These are phyloP conservation scores for Sicyos edulis DNA, from an alignment of 306 rosid species.

Conservation along the genomic window DNA sequence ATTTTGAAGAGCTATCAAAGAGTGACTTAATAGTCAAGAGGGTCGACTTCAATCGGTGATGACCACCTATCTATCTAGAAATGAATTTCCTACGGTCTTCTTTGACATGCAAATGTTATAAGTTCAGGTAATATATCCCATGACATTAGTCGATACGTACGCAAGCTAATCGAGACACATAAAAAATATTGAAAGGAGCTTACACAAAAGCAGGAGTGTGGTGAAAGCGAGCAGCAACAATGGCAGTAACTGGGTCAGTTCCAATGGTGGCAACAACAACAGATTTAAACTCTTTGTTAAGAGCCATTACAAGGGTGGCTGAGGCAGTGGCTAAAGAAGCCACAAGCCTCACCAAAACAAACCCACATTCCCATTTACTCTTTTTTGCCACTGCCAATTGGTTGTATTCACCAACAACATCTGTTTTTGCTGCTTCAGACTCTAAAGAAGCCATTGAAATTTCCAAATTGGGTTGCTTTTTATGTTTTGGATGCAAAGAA, in stretches of 20 bases:
- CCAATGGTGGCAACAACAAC: conserved; percentile 67
- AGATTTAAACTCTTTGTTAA: conserved; percentile 60
- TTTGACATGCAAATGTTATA: too few relatives aligned
- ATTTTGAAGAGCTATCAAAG: too few relatives aligned
- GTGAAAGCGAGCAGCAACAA: conserved; percentile 53
- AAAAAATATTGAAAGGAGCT: too few relatives aligned
- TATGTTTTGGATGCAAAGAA: conserved; percentile 13
- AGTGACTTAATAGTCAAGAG: too few relatives aligned
- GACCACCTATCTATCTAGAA: too few relatives aligned
- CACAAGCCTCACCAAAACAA: conserved; percentile 46
- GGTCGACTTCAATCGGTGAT: too few relatives aligned
- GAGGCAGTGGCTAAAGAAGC: conserved; percentile 61
- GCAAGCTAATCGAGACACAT: too few relatives aligned
- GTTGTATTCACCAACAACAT: conserved; percentile 18
- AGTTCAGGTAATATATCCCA: too few relatives aligned
- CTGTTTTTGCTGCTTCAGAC: conserved; percentile 34
- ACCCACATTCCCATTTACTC: conserved; percentile 29
- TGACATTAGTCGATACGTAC: too few relatives aligned
- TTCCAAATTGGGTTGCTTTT: neutral
- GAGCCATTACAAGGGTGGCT: conserved; percentile 75
- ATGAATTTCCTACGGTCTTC: too few relatives aligned
- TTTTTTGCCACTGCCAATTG: neutral
- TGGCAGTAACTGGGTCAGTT: conserved; percentile 37
- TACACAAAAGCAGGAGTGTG: conserved; percentile 89
- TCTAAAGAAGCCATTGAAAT: neutral